A percentile compares a stretch with the other conserved stretches of the same genome.
Evolutionary conservation across 2,329 filamentous ascomycete genomes (phyloP).

Genomic region (Xylariaceae sp.): DNA sequence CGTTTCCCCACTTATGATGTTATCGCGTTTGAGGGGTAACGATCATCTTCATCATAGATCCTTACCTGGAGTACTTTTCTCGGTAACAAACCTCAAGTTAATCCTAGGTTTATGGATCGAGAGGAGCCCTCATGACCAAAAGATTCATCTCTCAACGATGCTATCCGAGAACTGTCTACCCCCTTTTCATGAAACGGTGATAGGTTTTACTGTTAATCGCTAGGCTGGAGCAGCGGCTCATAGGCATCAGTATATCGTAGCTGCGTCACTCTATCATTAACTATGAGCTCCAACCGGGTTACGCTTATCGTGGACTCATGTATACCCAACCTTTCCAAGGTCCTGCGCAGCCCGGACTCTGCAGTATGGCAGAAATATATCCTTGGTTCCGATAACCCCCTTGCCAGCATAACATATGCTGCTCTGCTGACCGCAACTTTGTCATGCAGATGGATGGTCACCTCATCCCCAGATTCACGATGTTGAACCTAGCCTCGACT

Average conservation of each 20-base stretch:
- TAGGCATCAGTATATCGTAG: neutral
- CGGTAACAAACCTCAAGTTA: neutral
- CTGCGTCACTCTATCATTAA: neutral
- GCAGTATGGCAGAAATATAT: neutral
- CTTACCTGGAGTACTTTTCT: neutral
- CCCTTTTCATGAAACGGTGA: too few species aligned
- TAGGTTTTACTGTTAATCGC: neutral
- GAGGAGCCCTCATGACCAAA: neutral
- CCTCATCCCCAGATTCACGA: slow-evolving; percentile 1
- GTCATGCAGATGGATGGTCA: neutral
- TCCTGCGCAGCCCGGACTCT: neutral
- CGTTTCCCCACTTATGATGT: neutral
- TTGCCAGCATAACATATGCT: slow-evolving; percentile 7
- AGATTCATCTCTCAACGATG: neutral
- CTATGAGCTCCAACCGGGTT: slow-evolving; percentile 1
- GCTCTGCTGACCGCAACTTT: slow-evolving; percentile 25
- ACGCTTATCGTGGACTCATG: slow-evolving; percentile 10
- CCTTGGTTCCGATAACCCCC: slow-evolving; percentile 1
- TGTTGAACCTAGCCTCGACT: neutral
- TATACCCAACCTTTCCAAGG: slow-evolving; percentile 7
- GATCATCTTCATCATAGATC: neutral
- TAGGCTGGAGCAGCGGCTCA: neutral
- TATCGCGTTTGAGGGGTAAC: neutral
- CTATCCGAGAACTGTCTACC: neutral
- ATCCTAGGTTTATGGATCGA: neutral